Percentiles rank a stretch among this genome's conserved stretches.
Conservation (phyloP, 2,329 filamentous ascomycete genomes). For the Ascochyta koolunga region DNA sequence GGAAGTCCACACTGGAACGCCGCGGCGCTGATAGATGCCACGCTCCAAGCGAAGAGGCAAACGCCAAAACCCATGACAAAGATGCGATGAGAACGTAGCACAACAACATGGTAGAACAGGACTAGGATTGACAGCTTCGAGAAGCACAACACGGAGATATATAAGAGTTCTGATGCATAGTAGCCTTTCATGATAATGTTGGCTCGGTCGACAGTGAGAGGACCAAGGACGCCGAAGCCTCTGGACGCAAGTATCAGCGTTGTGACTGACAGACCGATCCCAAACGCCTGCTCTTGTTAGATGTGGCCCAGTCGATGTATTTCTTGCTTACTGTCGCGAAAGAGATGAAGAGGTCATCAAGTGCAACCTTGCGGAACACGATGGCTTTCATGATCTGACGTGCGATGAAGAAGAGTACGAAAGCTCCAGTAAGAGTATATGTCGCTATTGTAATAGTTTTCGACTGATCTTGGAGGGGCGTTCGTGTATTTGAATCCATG, state of each 20-base stretch:
- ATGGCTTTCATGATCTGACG: constrained; percentile 36
- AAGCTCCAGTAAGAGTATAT: constrained; percentile 32
- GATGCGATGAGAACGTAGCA: constrained; percentile 27
- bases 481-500: background rate
- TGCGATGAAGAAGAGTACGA: constrained; percentile 31
- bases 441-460: constrained; percentile 32
- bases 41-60: constrained; percentile 36
- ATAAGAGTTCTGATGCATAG: constrained; percentile 44
- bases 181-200: constrained; percentile 37
- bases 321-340: constrained; percentile 34
- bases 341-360: constrained; percentile 42
- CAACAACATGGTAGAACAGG: constrained; percentile 34
- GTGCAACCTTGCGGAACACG: constrained; percentile 28
- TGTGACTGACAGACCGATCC: constrained; percentile 35
- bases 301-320: no score
- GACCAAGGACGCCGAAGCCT: constrained; percentile 27
- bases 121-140: constrained; percentile 40
- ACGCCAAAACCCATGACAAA: constrained; percentile 26
- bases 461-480: constrained; percentile 21
- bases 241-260: constrained; percentile 32
- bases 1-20: constrained; percentile 43
- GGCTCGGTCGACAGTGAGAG: constrained; percentile 25
- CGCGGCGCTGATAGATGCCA: constrained; percentile 30
- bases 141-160: constrained; percentile 37
- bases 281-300: constrained; percentile 32